Base-by-base conservation (phyloP, 495 filamentous ascomycete species). In the Penicillium nucicola region DNA sequence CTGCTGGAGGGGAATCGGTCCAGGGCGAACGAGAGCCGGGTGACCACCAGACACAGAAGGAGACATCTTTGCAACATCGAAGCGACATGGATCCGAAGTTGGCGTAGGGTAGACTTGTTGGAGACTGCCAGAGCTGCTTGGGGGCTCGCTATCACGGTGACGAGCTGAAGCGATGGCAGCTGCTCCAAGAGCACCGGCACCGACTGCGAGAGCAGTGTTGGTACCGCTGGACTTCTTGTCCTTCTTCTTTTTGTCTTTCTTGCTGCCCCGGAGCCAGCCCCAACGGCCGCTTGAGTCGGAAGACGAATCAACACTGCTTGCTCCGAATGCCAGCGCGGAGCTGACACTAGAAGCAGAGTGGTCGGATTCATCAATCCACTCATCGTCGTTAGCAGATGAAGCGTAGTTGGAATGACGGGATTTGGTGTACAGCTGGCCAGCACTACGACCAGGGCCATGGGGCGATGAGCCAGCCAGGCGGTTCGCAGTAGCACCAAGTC, bases 351-450 rank as follows among this genome's bases (percentile, higher is more conserved):
- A 72, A 11, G 80, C 77, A 23, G 61, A 62, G 19, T 66, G 62
- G 25, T 74, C 77, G 1, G 80, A 80, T 19, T 72, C 70, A 58
- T 82, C 80, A 41, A 84, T 77, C 84, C 83, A 86, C n/a, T 68
- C 77, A 23, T 81, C 78, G 15, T 65, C 62, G 12, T 74, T 69
- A 22, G 56, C 66, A 20, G 70, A 69, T 5, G 65, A 66, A 13
- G 61, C 51, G 39, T 65, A 61, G 32, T 65, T 60, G 7, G 61
- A 55, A 28, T 64, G 62, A 39, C 60, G 58, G 2, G 54, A 58
- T 11, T 71, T 72, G 41, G 67, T 70, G 9, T 78, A 55, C 40
- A 70, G 63, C 52, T 74, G 59, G 48, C 76, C 69, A 43, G 69
- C 48, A 65, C 63, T 56, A 34, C 67, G 66, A 14, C 56, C 46